Evolutionary conservation across 179 eudicot genomes (phyloP), one percentile per base, ranked within the genome.

Genomic region (Sideroxylon spinosum): DNA sequence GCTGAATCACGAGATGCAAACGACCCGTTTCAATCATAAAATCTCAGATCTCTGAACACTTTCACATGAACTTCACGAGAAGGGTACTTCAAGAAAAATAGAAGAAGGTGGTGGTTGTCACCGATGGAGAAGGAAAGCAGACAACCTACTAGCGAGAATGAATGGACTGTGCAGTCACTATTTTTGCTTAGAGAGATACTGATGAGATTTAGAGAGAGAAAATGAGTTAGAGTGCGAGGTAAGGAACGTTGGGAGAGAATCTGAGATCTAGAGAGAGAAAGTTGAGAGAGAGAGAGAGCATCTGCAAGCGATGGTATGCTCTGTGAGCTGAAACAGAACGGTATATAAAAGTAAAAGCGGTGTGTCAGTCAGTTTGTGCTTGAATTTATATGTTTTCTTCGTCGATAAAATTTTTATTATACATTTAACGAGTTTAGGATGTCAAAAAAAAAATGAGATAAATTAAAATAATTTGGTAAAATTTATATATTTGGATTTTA

Each of bases 1-100:
- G 93, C 96, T 93, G 91, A 93, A 93, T 87, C 85, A 37, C 44
- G 5, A 83, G 86, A 87, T 81, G 86, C 86, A 86, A 89, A 86
- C 68, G 78, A 80, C 79, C 81, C 80, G 86, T 82, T 84, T 73
- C 61, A 61, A 73, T 79, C 79, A 74, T 79, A 65, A 87, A 81
- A 79, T 25, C 71, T 79, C 80, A 85, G 92, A 87, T 88, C 90
- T 59, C 82, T 71, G 85, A 76, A 82, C 25, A 79, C 82, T 82
- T 74, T 86, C 88, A 87, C 92, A 90, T 88, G 91, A 84, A 75
- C 56, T 85, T 85, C 87, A 83, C 84, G 83, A 76, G 89, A 37
- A 76, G 79, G 85, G 63, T 68, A 71, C 72, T 75, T 78, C 50
- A 83, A 82, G 84, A 84, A 85, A 78, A 85, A 83, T 81, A 71